Evolutionary conservation across 2,329 filamentous ascomycete genomes (phyloP).

Genomic region (Neoscytalidium dimidiatum): DNA sequence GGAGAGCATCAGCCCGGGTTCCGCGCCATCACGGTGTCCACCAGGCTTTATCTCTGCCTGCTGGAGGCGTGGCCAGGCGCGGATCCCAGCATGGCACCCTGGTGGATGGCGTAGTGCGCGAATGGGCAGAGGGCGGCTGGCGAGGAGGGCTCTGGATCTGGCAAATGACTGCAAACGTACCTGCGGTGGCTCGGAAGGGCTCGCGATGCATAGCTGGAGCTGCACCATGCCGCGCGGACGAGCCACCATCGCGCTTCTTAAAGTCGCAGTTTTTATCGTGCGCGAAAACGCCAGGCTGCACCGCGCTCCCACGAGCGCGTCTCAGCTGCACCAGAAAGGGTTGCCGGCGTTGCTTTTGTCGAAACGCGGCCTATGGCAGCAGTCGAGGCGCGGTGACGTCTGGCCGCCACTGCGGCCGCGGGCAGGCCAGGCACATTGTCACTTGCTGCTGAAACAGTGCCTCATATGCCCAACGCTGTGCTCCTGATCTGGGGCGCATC

Average conservation of each 20-base stretch:
- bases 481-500: background rate
- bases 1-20: constrained; percentile 1
- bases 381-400: constrained; percentile 2
- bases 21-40: constrained; percentile 1
- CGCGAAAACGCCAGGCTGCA: background rate
- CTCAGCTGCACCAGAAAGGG: constrained; percentile 1
- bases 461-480: background rate
- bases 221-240: background rate
- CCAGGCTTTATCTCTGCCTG: constrained; percentile 2
- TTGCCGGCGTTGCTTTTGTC: constrained; percentile 19
- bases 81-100: background rate
- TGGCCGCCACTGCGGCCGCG: background rate
- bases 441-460: background rate
- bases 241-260: background rate
- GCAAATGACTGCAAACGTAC: constrained; percentile 1
- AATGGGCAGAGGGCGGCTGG: background rate
- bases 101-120: background rate
- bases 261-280: background rate
- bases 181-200: constrained; percentile 1
- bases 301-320: background rate
- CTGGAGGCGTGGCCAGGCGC: too few relatives aligned
- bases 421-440: background rate
- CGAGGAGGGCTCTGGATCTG: background rate
- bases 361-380: constrained; percentile 16
- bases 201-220: background rate